Percentiles rank a stretch among this genome's conserved stretches.
Conservation (phyloP, 352 stramenopile genomes). For the Chrysophaeum taylorii region DNA sequence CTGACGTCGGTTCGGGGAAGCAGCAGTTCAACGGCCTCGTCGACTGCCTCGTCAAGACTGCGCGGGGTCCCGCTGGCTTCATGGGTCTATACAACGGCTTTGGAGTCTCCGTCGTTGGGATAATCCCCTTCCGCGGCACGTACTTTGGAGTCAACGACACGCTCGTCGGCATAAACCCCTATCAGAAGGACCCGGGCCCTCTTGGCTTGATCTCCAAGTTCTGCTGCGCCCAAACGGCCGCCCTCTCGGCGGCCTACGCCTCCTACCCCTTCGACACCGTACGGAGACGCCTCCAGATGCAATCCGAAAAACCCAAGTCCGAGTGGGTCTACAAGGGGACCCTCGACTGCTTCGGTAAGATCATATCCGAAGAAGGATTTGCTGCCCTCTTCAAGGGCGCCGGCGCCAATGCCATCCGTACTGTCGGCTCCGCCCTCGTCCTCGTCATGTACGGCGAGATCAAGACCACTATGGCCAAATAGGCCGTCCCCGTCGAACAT, state of each 20-base stretch:
- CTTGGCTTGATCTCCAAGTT: slow-evolving; percentile 61
- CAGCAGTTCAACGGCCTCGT: slow-evolving; percentile 93
- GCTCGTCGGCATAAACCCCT: slow-evolving; percentile 76
- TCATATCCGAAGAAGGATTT: slow-evolving; percentile 84
- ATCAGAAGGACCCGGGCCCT: slow-evolving; percentile 55
- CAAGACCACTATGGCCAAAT: too few relatives aligned
- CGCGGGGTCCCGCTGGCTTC: too few relatives aligned
- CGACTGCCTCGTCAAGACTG: too few relatives aligned
- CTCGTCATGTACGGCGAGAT: slow-evolving; percentile 99
- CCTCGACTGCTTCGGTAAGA: slow-evolving; percentile 89
- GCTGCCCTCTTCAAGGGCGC: slow-evolving; percentile 96
- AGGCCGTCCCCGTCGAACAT: too few relatives aligned
- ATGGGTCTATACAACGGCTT: too few relatives aligned
- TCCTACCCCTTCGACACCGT: slow-evolving; percentile 76
- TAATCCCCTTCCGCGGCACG: slow-evolving; percentile 93
- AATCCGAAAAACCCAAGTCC: slow-evolving; percentile 75
- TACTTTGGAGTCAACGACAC: slow-evolving; percentile 98
- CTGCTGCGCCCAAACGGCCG: slow-evolving; percentile 54
- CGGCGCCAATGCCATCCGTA: slow-evolving; percentile 95
- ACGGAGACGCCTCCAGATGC: slow-evolving; percentile 73
- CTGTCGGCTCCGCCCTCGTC: slow-evolving; percentile 91
- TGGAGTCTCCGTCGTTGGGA: too few relatives aligned
- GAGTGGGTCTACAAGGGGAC: slow-evolving; percentile 95
- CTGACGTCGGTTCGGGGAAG: slow-evolving; percentile 92
- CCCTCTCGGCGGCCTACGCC: slow-evolving; percentile 57